Conservation (phyloP, 306 rosid species). For the Malus orientalis region DNA sequence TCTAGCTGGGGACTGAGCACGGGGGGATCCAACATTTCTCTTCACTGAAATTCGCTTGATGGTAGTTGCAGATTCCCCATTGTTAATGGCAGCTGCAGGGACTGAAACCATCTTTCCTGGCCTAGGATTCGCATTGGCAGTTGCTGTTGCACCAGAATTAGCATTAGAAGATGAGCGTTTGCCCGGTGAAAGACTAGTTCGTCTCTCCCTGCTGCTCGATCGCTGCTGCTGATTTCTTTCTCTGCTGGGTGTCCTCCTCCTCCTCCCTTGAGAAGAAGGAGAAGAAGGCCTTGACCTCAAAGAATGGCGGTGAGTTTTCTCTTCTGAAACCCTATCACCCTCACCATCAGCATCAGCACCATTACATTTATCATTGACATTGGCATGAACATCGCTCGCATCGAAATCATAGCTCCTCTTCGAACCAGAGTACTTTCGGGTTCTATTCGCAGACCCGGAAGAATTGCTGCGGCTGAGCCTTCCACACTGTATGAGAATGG, state of each 20-base stretch:
- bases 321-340: slow-evolving; percentile 34
- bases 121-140: slow-evolving; percentile 21
- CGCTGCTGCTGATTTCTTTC: slow-evolving; percentile 76
- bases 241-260: slow-evolving; percentile 92
- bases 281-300: slow-evolving; percentile 39
- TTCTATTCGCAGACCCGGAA: slow-evolving; percentile 40
- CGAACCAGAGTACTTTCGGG: slow-evolving; percentile 81
- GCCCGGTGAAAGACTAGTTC: slow-evolving; percentile 83
- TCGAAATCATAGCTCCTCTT: slow-evolving; percentile 76
- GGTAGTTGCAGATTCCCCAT: slow-evolving; percentile 30
- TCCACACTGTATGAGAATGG: slow-evolving; percentile 88
- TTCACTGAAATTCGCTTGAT: slow-evolving; percentile 61
- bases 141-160: slow-evolving; percentile 1
- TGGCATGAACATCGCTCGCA: slow-evolving; percentile 29
- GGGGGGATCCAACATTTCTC: slow-evolving; percentile 76
- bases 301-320: slow-evolving; percentile 43
- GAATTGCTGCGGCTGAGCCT: slow-evolving; percentile 81
- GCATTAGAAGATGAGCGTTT: slow-evolving; percentile 39
- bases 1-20: slow-evolving; percentile 69
- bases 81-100: slow-evolving; percentile 57
- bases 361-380: slow-evolving; percentile 22
- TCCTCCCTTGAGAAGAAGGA: slow-evolving; percentile 45
- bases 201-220: slow-evolving; percentile 72
- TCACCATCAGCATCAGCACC: slow-evolving; percentile 43
- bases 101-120: slow-evolving; percentile 94